Base-by-base conservation (phyloP, 2,329 filamentous ascomycete species). In the Curvularia spicifera region DNA sequence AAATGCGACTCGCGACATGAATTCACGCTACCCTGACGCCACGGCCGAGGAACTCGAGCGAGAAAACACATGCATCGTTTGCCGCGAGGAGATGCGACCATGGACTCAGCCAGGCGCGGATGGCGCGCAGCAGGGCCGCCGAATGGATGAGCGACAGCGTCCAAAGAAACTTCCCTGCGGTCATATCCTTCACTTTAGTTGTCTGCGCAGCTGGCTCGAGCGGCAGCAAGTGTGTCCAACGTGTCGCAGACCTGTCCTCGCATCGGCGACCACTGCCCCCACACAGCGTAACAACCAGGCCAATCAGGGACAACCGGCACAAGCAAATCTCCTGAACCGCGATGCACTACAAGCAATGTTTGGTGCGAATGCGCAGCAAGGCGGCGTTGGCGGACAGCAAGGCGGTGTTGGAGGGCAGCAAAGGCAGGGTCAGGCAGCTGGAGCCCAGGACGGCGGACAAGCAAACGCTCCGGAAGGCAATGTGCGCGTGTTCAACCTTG, bases 151-250 rank as follows among this genome's bases (percentile, higher is more conserved):
- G 71, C 86, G 94, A 53, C 85, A 91, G 56, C 86, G 95, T 20
- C 92, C 95, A 6, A 99, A 99, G 82, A 98, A 97, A 78, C 84
- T 99, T 9, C 95, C 95, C 0, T 99, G 95, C 77, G 93, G 94
- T 4, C 95, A 99, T 72, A 95, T 98, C 39, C 80, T 99, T 39
- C 95, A 99, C 76, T 90, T 97, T 65, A 90, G 93, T 47, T 99
- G 95, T 76, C 85, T 99, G 57, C 92, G 95, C 77, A 96, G 93
- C 76, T 99, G 95, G 95, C 84, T 99, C 28, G 95, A 99, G 80
- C 85, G 95, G 64, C 95, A 99, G 76, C 95, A 99, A 79, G 93
- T 96, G 33, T 99, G 95, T 74, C 95, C 95, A 6, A 99, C 93
- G 2, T 99, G 95, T 75, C 87, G 95, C 67, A 86, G 91, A 50